Evolutionary conservation across 163 green algal species (phyloP).

Genomic region (Chlamydomonas reinhardtii): DNA sequence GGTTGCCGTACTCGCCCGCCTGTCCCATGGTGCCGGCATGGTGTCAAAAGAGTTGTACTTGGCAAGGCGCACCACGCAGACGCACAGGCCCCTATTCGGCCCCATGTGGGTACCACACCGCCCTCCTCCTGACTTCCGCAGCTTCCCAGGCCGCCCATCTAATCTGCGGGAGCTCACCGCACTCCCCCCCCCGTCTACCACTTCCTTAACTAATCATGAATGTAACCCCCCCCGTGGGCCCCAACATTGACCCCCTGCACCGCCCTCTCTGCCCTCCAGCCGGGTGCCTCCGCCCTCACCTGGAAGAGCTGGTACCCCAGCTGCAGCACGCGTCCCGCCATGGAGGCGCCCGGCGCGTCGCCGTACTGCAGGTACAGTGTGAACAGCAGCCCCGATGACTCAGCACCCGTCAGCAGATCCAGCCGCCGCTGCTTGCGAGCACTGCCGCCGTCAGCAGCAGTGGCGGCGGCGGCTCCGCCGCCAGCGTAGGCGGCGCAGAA

Average conservation of each 20-base stretch:
- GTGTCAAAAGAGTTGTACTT: background rate
- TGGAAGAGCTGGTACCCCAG: slow-evolving; percentile 62
- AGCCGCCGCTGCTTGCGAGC: background rate
- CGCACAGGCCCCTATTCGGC: no score
- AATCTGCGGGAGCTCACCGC: no score
- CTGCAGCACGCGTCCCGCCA: slow-evolving; percentile 50
- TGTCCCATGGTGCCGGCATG: background rate
- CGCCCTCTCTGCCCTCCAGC: background rate
- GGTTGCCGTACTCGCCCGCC: slow-evolving; percentile 51
- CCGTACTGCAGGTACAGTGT: slow-evolving; percentile 42
- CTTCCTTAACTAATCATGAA: no score
- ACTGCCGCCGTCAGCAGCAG: no score
- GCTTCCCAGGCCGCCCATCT: no score
- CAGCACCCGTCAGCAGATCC: slow-evolving; percentile 30
- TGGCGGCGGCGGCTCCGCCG: background rate
- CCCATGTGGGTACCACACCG: no score
- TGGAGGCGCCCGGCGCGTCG: slow-evolving; percentile 18
- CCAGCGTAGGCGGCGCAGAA: background rate
- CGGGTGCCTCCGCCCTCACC: background rate
- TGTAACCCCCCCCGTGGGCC: no score
- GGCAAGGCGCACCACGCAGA: no score
- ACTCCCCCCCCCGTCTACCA: no score
- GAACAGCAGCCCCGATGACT: slow-evolving; percentile 15
- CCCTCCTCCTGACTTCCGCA: no score
- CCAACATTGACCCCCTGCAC: no score